Evolutionary conservation across 2,329 filamentous ascomycete species (phyloP), one percentile per base, ranked within the genome.

Genomic region (Emmonsia crescens): DNA sequence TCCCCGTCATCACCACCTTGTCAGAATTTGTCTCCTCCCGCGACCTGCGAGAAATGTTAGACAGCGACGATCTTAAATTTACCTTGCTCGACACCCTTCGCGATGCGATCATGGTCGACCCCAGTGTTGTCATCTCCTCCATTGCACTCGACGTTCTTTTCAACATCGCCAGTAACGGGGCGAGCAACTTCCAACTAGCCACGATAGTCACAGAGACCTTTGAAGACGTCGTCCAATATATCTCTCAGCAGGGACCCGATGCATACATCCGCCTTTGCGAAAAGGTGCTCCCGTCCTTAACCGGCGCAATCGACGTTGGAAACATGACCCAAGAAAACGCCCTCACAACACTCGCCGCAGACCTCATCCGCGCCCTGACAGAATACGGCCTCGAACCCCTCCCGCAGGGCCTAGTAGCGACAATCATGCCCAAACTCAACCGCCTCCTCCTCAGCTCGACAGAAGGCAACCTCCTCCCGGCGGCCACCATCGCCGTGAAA

Each of bases 21-120:
- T 83, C 83, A 1, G 80, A 87, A 42, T 99, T 92, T 75, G 82
- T 97, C 67, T 83, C 87, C 52, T 79, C 83, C 19, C 91, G 93
- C 72, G 91, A 96, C 69, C 80, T 94, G 57, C 84, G 83, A 59
- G 92, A 96, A 21, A 82, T 96, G 56, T 86, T 89, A 60, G 92
- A 96, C 65, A 89, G 89, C 12, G 93, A 97, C 67, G 94, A 99
- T 73, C 83, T 97, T 60, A 85, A 96, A 66, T 89, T 96, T 16
- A 93, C 92, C 0, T 80, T 99, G 38, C 89, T 93, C 5, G 91
- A 96, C 75, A 89, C 92, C 0, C 80, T 97, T 3, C 85, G 91
- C 59, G 86, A 91, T 68, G 87, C 89, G 33, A 94, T 97, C 68
- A 82, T 87, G 67, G 82, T 96, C 60, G 87, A 96, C 68, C 84